phyloP scores from a whole-genome alignment of 768 basidiomycete genomes.

The Termitomyces sp. region DNA sequence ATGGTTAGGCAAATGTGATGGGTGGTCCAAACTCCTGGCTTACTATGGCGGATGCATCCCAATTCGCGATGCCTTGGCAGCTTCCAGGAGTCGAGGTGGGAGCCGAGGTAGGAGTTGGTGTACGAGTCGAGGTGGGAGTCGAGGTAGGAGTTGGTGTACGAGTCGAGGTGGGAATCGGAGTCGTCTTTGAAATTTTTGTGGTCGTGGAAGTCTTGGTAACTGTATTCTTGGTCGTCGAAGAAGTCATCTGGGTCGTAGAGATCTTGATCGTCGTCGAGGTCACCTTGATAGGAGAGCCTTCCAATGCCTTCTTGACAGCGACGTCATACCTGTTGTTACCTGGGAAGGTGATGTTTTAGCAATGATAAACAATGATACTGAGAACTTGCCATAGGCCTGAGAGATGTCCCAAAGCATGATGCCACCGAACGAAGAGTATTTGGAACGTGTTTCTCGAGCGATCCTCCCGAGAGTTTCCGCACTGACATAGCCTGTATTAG shows the following conservation, averaged over 20 bases:
- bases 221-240: background rate
- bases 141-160: background rate
- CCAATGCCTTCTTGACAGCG: conserved; percentile 56
- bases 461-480: conserved; percentile 41
- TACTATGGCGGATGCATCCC: conserved; percentile 1
- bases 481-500: conserved; percentile 52
- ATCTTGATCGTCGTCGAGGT: background rate
- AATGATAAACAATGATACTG: background rate
- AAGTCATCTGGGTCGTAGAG: background rate
- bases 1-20: background rate
- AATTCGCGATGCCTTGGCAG: background rate
- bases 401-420: conserved; percentile 53
- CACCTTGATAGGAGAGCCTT: conserved; percentile 26
- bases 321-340: conserved; percentile 56
- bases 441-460: conserved; percentile 42
- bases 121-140: background rate
- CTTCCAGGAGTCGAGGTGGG: background rate
- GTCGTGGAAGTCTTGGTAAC: background rate
- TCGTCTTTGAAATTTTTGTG: background rate
- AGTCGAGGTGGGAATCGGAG: background rate
- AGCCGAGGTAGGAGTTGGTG: background rate
- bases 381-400: conserved; percentile 38
- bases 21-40: background rate
- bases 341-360: conserved; percentile 7
- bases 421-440: conserved; percentile 61